A percentile compares a stretch with the other conserved stretches of the same genome.
These are phyloP conservation scores for Casuarina equisetifolia DNA, from an alignment of 306 rosid genomes.

Conservation along the genomic window DNA sequence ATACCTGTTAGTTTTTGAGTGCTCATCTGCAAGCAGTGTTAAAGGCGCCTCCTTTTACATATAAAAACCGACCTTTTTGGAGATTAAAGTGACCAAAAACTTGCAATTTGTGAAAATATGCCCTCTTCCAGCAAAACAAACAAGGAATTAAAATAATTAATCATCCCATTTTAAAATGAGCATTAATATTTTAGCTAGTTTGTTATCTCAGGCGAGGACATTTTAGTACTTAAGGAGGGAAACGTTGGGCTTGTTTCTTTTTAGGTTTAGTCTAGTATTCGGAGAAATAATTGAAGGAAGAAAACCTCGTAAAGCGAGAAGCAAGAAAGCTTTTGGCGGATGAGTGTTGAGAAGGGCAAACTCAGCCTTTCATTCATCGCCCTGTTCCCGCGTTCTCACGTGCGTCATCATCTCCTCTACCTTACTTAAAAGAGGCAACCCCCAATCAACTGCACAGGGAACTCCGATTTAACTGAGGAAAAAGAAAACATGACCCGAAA, in stretches of 20 bases:
- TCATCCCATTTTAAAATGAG: background rate
- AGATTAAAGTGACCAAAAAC: background rate
- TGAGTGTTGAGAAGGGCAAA: constrained; percentile 53
- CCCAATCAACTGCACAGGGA: background rate
- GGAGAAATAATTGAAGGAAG: background rate
- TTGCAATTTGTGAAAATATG: background rate
- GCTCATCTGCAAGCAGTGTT: constrained; percentile 11
- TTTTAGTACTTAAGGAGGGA: background rate
- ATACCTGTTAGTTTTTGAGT: constrained; percentile 14
- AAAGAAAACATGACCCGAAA: background rate
- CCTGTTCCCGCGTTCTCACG: constrained; percentile 59
- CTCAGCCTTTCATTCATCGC: constrained; percentile 49
- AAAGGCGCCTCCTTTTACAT: constrained; percentile 27
- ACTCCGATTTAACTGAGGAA: background rate
- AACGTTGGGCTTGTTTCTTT: too few relatives aligned
- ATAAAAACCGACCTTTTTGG: background rate
- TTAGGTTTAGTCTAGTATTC: background rate
- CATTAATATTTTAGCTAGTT: too few relatives aligned
- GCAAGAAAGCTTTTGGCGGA: constrained; percentile 35
- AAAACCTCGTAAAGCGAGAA: constrained; percentile 48
- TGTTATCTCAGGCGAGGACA: background rate
- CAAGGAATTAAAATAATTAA: too few relatives aligned
- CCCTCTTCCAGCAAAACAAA: background rate
- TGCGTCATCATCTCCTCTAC: constrained; percentile 52
- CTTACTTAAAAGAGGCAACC: background rate